Conservation (phyloP, 495 filamentous ascomycete genomes). For the Emericellopsis terricola region DNA sequence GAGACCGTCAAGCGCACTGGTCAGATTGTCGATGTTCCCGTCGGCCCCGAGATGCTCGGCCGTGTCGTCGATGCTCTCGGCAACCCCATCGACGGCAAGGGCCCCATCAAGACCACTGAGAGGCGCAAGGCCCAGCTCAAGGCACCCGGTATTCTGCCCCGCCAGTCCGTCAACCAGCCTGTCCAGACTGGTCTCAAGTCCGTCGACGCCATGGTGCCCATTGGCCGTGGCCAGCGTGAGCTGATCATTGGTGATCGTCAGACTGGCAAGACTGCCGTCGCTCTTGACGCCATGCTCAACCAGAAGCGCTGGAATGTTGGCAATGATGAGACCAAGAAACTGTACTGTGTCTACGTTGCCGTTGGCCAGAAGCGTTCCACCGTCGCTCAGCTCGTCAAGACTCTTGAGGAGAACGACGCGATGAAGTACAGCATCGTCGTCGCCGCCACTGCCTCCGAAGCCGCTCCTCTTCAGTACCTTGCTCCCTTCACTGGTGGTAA, state of each 20-base stretch:
- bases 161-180: conserved; percentile 90
- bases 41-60: conserved; percentile 80
- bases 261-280: conserved; percentile 98
- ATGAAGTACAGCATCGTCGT: conserved; percentile 97
- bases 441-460: conserved; percentile 95
- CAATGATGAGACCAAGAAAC: conserved; percentile 87
- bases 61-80: conserved; percentile 97
- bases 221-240: conserved; percentile 99
- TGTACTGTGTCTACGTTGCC: conserved; percentile 98
- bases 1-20: conserved; percentile 99
- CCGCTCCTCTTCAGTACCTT: conserved; percentile 79
- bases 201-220: conserved; percentile 98
- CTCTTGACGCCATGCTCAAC: conserved; percentile 96
- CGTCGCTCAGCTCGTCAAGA: conserved; percentile 97
- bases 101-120: conserved; percentile 77
- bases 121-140: conserved; percentile 96
- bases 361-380: conserved; percentile 99
- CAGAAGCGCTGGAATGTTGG: conserved; percentile 93
- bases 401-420: conserved; percentile 97
- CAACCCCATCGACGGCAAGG: conserved; percentile 99
- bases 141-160: conserved; percentile 95
- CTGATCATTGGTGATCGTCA: conserved; percentile 99
- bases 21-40: conserved; percentile 96
- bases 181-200: conserved; percentile 99
- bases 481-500: conserved; percentile 63